phyloP scores from a whole-genome alignment of 805 yeast species.

The Barnettozyma pratensis region DNA sequence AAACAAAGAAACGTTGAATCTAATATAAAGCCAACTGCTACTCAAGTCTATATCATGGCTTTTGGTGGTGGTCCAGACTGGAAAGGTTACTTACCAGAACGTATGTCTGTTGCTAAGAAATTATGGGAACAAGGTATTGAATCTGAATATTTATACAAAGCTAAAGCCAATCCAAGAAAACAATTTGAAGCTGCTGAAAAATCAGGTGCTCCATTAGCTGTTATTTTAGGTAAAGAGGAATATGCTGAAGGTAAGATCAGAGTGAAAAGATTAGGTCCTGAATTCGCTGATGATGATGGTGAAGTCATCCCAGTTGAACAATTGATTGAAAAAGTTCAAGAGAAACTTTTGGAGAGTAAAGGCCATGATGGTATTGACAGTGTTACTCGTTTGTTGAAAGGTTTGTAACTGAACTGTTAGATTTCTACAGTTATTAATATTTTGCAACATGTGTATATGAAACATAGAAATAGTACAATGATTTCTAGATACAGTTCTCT shows the following conservation, averaged over 20 bases:
- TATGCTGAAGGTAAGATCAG: conserved; percentile 70
- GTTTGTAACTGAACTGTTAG: conserved; percentile 32
- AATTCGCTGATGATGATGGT: conserved; percentile 84
- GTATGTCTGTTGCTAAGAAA: conserved; percentile 78
- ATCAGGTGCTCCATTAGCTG: conserved; percentile 84
- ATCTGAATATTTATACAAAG: conserved; percentile 86
- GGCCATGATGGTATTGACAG: conserved; percentile 52
- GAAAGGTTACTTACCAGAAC: conserved; percentile 87
- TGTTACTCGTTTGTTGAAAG: conserved; percentile 57
- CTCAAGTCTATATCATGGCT: conserved; percentile 95
- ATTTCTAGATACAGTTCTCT: neutral
- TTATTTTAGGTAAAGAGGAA: conserved; percentile 94
- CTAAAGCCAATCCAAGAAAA: conserved; percentile 90
- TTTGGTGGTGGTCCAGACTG: conserved; percentile 98
- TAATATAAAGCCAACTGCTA: conserved; percentile 71
- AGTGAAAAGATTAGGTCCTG: conserved; percentile 85
- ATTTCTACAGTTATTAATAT: too few relatives aligned
- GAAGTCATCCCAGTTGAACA: conserved; percentile 62
- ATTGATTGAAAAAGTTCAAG: conserved; percentile 47
- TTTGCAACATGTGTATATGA: neutral
- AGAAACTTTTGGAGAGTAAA: conserved; percentile 45
- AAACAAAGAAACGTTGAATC: conserved; percentile 64
- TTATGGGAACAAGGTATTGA: conserved; percentile 89
- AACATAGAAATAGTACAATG: neutral
- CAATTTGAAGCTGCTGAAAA: conserved; percentile 98